Conservation (phyloP, 2,329 filamentous ascomycete species). For the Paracamarosporium sp. region DNA sequence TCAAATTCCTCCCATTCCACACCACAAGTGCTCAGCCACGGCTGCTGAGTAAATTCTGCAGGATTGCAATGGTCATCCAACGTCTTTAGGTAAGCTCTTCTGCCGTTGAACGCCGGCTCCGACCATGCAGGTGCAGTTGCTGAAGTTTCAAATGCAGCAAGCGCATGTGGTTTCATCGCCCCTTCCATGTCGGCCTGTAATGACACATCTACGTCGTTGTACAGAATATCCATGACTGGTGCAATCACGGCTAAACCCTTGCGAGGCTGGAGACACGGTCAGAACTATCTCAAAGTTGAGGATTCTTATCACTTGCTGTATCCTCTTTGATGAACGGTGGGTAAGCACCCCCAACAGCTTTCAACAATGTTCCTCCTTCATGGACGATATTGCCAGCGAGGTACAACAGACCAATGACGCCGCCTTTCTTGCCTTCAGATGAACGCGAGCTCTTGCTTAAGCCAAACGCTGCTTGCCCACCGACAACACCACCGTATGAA, state of each 20-base stretch:
- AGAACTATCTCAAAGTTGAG: neutral
- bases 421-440: conserved; percentile 7
- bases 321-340: conserved; percentile 19
- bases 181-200: conserved; percentile 7
- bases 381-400: conserved; percentile 13
- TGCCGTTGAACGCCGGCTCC: conserved; percentile 19
- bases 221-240: conserved; percentile 21
- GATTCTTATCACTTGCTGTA: conserved; percentile 8
- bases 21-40: too few species aligned
- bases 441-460: conserved; percentile 9
- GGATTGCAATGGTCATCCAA: too few species aligned
- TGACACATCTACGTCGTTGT: conserved; percentile 7
- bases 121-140: conserved; percentile 17
- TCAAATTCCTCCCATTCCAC: too few species aligned
- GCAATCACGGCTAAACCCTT: conserved; percentile 18
- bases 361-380: conserved; percentile 12
- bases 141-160: conserved; percentile 20
- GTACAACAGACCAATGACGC: conserved; percentile 16
- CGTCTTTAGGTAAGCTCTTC: too few species aligned
- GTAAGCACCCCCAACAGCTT: conserved; percentile 20
- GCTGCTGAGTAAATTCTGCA: too few species aligned
- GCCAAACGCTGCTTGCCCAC: conserved; percentile 7
- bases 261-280: conserved; percentile 14
- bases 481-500: conserved; percentile 19
- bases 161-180: conserved; percentile 20